Base-by-base conservation (phyloP, 331 rosid species). In the Phaseolus coccineus region DNA sequence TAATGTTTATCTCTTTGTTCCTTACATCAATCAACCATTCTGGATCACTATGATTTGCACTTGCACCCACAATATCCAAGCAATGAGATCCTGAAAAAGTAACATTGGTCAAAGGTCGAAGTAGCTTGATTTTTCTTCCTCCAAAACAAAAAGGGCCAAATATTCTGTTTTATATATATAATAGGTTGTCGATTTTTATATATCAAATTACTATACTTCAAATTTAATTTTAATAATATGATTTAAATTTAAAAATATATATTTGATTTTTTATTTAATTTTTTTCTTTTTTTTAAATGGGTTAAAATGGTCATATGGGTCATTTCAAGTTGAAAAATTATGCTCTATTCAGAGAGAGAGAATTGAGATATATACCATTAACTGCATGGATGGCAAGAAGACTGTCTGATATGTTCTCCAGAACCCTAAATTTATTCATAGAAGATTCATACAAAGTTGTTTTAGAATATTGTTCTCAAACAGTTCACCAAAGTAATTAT, bases 81-180 rank as follows among this genome's bases (percentile, higher is more conserved):
- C 87, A 82, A 42, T 85, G 87, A 44, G 88, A 73, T 77, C 90
- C 90, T 85, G 40, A 65, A 63, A 63, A 30, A 28, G 24, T 5
- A 24, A 25, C 11, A 9, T 53, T 19, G 0, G 28, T 53, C 3
- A 53, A 51, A 0, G 1, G 3, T 51, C 8, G 16, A 51, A 15
- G 3, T 15, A 51, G 19, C 1, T 50, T 15, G 5, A 33, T 33
- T 8, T 42, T 42, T 42, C 12, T 42, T 33, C 39, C 39, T 4
- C 39, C 39, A 4, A 33, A 19, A 19, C 22, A 19, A 19, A 19
- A 19, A 19, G 22, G 22, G 22, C 22, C 22, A 19, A 19, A 19
- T 19, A 19, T 19, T 19, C 22, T 19, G 22, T 19, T 19, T 19
- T 19, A 19, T 19, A 19, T 19, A 19, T 19, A 19, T 19, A 19